These are phyloP conservation scores for Agaricus subrufescens DNA, from an alignment of 768 basidiomycete species.

Conservation along the genomic window DNA sequence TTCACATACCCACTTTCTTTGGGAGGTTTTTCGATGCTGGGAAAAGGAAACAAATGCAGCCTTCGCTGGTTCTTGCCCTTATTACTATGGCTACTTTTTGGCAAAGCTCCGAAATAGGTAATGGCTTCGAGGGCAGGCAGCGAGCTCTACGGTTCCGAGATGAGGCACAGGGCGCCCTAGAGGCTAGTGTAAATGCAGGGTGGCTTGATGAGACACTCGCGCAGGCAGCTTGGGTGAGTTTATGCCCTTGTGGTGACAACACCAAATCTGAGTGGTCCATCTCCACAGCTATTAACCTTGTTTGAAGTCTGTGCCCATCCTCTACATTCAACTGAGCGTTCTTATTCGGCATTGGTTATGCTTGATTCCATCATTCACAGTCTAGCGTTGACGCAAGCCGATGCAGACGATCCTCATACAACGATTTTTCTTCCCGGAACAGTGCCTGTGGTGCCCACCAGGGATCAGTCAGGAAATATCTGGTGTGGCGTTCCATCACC, in stretches of 20 bases:
- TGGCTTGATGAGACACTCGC: conserved; percentile 73
- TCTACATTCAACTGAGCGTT: conserved; percentile 46
- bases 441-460: conserved; percentile 40
- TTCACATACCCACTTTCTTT: conserved; percentile 69
- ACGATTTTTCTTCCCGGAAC: conserved; percentile 43
- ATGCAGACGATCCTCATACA: conserved; percentile 49
- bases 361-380: conserved; percentile 67
- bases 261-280: not conserved
- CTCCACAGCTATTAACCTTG: conserved; percentile 54
- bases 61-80: conserved; percentile 56
- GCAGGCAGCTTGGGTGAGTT: conserved; percentile 70
- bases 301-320: conserved; percentile 75
- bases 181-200: conserved; percentile 64
- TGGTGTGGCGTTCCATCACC: conserved; percentile 19
- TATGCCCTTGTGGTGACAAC: not conserved
- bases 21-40: conserved; percentile 51
- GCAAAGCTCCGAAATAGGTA: conserved; percentile 60
- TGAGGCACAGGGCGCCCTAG: conserved; percentile 64
- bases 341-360: conserved; percentile 51
- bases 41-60: conserved; percentile 55
- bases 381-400: conserved; percentile 55
- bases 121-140: conserved; percentile 44
- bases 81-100: conserved; percentile 67
- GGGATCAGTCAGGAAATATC: conserved; percentile 3
- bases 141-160: conserved; percentile 60